phyloP scores from a whole-genome alignment of 257 asterid genomes.

The Przewalskia tangutica region DNA sequence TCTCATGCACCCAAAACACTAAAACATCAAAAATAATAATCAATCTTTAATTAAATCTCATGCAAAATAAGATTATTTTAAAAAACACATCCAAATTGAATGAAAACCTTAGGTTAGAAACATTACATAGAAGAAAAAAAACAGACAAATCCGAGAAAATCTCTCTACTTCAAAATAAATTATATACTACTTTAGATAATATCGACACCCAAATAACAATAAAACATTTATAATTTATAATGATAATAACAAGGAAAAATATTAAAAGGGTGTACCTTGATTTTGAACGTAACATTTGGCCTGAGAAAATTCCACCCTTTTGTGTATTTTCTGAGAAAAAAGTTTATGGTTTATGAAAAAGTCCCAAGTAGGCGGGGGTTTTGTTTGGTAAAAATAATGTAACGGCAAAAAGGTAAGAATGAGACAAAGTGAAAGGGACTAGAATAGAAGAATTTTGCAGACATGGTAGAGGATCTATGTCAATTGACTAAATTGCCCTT shows the following conservation, averaged over 20 bases:
- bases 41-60: background rate
- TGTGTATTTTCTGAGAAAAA: background rate
- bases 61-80: background rate
- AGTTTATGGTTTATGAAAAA: conserved; percentile 11
- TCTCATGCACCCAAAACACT: no score
- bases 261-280: conserved; percentile 2
- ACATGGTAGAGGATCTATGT: background rate
- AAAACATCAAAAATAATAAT: background rate
- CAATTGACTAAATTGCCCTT: background rate
- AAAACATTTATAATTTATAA: background rate
- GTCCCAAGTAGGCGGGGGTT: conserved; percentile 52
- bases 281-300: conserved; percentile 6
- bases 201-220: background rate
- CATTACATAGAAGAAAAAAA: background rate
- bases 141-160: background rate
- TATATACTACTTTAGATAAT: background rate
- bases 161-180: background rate
- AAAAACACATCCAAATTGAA: background rate
- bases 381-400: conserved; percentile 1
- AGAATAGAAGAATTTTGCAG: background rate
- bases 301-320: background rate
- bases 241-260: conserved; percentile 1
- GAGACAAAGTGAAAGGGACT: background rate
- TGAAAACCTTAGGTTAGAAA: background rate
- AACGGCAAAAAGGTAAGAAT: conserved; percentile 11